Conservation (phyloP, 371 early-diverging fungal genomes). For the Mortierella sp. region DNA sequence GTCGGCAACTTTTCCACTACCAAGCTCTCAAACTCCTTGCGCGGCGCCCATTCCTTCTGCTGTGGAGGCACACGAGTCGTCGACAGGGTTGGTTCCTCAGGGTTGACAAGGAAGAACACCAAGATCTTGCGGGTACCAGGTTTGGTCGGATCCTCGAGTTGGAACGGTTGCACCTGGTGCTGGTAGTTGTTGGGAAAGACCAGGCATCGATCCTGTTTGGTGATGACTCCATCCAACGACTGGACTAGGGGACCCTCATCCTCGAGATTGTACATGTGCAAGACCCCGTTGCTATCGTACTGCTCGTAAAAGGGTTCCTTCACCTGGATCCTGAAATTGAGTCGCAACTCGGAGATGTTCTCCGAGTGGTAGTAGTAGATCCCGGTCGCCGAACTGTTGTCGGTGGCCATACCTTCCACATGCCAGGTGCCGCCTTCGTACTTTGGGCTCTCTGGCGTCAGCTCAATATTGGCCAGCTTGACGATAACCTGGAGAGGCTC, state of each 20-base stretch:
- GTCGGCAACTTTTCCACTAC: background rate
- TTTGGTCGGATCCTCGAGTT: constrained; percentile 59
- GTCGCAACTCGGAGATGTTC: constrained; percentile 65
- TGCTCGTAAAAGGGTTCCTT: constrained; percentile 22
- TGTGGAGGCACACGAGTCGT: constrained; percentile 61
- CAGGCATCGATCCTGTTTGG: constrained; percentile 62
- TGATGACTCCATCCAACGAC: constrained; percentile 45
- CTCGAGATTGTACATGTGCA: constrained; percentile 1
- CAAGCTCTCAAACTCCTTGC: no score
- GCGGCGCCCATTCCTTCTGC: constrained; percentile 36
- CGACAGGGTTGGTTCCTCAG: constrained; percentile 41
- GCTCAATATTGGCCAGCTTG: constrained; percentile 70
- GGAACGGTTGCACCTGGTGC: constrained; percentile 62
- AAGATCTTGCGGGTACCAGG: constrained; percentile 68
- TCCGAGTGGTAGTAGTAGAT: constrained; percentile 70
- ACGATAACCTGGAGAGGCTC: constrained; percentile 74
- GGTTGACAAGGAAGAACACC: constrained; percentile 61
- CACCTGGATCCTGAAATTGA: constrained; percentile 59
- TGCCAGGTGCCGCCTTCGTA: constrained; percentile 75
- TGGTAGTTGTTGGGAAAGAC: constrained; percentile 76
- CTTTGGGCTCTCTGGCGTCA: constrained; percentile 70
- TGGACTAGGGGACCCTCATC: constrained; percentile 36
- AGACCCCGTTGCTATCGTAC: constrained; percentile 15
- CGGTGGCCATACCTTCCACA: constrained; percentile 74
- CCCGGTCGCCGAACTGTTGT: constrained; percentile 72